Evolutionary conservation across 257 asterid species (phyloP).

Genomic region (Knoxia roxburghii): DNA sequence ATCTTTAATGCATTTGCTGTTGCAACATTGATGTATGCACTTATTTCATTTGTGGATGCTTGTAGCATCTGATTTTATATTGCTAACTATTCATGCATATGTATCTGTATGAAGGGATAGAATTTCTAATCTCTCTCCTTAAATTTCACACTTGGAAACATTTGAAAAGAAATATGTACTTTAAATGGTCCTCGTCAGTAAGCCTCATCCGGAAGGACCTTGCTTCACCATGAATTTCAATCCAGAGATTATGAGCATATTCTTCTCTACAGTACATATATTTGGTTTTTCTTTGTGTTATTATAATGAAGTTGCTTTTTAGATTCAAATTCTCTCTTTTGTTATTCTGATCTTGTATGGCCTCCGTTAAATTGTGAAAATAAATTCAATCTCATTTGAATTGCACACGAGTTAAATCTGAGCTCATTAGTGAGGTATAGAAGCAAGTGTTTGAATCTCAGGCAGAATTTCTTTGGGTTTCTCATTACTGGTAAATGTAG

Average conservation of each 20-base stretch:
- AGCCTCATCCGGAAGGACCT: background rate
- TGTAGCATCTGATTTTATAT: background rate
- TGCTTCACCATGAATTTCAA: background rate
- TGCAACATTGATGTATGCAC: background rate
- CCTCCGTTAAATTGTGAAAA: background rate
- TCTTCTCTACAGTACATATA: background rate
- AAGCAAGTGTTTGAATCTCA: background rate
- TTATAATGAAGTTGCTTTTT: background rate
- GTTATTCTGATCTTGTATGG: background rate
- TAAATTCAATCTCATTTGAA: background rate
- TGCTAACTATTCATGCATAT: no score
- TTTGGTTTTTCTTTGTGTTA: background rate
- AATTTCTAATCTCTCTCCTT: background rate
- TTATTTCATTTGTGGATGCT: background rate
- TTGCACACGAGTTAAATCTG: background rate
- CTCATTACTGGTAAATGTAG: background rate
- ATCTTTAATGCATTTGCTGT: slow-evolving; percentile 1
- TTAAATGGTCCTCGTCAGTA: background rate
- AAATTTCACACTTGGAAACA: background rate
- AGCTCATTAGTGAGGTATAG: no score
- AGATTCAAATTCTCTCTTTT: background rate
- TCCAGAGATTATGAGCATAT: background rate
- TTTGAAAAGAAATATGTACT: background rate
- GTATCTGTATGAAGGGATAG: background rate
- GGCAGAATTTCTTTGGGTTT: background rate